phyloP scores from a whole-genome alignment of 495 filamentous ascomycete species.

The Tuber calosporum region DNA sequence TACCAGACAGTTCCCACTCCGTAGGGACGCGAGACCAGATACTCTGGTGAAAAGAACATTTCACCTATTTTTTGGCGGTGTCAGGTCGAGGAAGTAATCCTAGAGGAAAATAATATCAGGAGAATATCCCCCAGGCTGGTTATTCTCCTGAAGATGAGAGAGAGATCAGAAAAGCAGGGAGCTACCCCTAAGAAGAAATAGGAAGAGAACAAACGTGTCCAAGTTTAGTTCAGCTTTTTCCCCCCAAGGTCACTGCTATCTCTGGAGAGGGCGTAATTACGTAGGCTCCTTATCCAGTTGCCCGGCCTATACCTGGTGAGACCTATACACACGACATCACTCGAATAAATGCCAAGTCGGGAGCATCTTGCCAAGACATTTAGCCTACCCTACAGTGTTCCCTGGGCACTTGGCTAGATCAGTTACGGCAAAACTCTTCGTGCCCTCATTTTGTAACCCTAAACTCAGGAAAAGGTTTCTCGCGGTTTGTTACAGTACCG shows the following conservation, averaged over 20 bases:
- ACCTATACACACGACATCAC: conserved; percentile 1
- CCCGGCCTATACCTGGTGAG: background rate
- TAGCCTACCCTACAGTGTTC: background rate
- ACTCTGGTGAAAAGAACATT: conserved; percentile 44
- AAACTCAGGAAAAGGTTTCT: background rate
- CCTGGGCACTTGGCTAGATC: background rate
- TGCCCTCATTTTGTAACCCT: conserved; percentile 1
- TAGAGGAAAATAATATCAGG: background rate
- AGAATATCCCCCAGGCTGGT: background rate
- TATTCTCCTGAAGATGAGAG: background rate
- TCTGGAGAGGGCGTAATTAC: background rate
- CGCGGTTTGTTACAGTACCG: background rate
- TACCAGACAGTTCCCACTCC: conserved; percentile 94
- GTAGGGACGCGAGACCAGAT: conserved; percentile 79
- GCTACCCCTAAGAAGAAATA: background rate
- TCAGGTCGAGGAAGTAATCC: background rate
- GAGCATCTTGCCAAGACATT: background rate
- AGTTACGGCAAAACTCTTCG: background rate
- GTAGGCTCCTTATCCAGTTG: background rate
- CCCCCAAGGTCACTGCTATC: background rate
- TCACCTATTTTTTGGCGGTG: conserved; percentile 9
- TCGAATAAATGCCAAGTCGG: background rate
- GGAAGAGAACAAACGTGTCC: background rate
- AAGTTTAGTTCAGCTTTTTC: background rate
- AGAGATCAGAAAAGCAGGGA: background rate